Base-by-base conservation (phyloP, 139 green algal species). In the Desmodesmus armatus region DNA sequence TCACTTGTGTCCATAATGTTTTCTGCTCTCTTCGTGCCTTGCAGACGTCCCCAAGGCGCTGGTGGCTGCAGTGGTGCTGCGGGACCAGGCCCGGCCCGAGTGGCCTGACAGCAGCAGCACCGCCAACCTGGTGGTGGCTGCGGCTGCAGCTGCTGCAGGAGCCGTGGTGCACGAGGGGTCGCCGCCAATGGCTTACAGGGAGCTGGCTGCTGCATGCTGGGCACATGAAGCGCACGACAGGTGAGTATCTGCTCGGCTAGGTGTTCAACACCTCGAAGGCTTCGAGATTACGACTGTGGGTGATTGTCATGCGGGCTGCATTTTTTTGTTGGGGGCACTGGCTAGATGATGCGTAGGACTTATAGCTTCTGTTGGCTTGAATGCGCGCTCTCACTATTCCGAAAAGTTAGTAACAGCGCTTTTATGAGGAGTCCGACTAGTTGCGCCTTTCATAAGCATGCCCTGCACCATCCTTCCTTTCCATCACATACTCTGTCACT, bases 131-230 rank as follows among this genome's bases (percentile, higher is more conserved):
- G 15, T 49, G 2, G 73, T 41, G 5, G 31, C 49, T 75, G 78
- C 60, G 3, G 60, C 65, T 23, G 78, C 65, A 35, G 39, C 78
- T 23, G 58, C 40, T 17, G 58, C 39, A 31, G 78, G 40, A 25
- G 78, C 58, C n/a, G 78, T 40, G 33, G 76, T 21, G 5, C 2
- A 21, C 25, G 78, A 74, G 41, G 19, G 31, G 62, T 41, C 43
- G 27, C 60, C 66, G 3, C 49, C 62, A 3, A 29, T 27, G 44
- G 58, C 1, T 23, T 85, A 78, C 33, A 51, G 69, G 25, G 2
- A 78, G 43, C 37, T 85, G 47, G 37, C 27, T 6, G 37, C 79
- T 3, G 62, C 62, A 21, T 85, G 80, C 67, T 85, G 80, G 80
- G 49, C 67, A 23, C 80, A 85, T 40, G 37, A 85, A 13, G 33